A percentile compares a stretch with the other conserved stretches of the same genome.
phyloP scores from a whole-genome alignment of 768 basidiomycete species.

The Pholiota microspora region DNA sequence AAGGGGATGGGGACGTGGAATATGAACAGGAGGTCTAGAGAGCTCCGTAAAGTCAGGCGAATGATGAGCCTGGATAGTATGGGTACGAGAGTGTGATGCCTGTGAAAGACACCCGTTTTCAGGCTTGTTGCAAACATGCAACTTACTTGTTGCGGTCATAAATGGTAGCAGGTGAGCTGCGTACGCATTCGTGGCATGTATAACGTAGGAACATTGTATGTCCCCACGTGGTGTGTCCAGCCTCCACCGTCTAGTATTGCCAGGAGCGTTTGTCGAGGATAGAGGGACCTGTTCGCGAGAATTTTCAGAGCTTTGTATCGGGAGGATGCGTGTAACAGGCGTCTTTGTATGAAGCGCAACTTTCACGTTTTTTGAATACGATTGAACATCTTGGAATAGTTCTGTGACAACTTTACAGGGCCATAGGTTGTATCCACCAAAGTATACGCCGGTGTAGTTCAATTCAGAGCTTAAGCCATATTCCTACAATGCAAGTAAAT shows the following conservation, averaged over 20 bases:
- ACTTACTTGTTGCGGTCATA: conserved; percentile 39
- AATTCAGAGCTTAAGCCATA: conserved; percentile 39
- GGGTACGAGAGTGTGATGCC: background rate
- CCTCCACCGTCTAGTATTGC: conserved; percentile 40
- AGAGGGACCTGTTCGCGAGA: background rate
- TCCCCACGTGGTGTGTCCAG: conserved; percentile 67
- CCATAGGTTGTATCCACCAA: conserved; percentile 68
- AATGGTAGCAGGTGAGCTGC: conserved; percentile 75
- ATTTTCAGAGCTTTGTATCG: background rate
- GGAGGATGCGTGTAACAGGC: conserved; percentile 51
- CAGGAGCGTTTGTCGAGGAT: background rate
- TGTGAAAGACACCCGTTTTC: background rate
- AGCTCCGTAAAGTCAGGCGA: too few species aligned
- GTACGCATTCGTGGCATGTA: conserved; percentile 90
- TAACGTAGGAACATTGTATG: conserved; percentile 57
- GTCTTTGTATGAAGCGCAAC: conserved; percentile 72
- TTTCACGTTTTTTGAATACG: conserved; percentile 22
- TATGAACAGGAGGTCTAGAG: background rate
- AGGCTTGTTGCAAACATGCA: background rate
- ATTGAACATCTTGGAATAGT: conserved; percentile 46
- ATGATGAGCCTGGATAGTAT: too few species aligned
- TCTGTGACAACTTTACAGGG: conserved; percentile 79
- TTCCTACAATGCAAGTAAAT: conserved; percentile 2
- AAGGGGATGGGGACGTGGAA: background rate
- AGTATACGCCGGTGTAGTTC: conserved; percentile 48